Conservation (phyloP, 129 eudicot species). For the Smallanthus sonchifolius region DNA sequence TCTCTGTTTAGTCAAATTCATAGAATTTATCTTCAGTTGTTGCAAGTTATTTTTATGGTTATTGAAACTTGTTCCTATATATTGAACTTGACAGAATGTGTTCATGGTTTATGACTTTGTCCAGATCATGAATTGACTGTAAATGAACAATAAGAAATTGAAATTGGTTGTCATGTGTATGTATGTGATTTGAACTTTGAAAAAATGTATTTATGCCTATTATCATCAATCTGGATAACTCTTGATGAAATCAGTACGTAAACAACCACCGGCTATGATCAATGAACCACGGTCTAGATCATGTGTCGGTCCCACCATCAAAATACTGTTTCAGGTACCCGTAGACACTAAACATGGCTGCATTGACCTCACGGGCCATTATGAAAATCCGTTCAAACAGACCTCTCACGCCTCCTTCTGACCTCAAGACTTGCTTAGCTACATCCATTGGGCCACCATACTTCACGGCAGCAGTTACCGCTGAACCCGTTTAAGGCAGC, state of each 20-base stretch:
- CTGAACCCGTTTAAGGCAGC: too few relatives aligned
- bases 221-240: conserved; percentile 80
- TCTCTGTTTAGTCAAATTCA: conserved; percentile 9
- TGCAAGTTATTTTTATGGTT: background rate
- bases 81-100: background rate
- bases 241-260: conserved; percentile 84
- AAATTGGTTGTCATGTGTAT: background rate
- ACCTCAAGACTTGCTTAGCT: conserved; percentile 61
- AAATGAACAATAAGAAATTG: background rate
- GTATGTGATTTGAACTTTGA: background rate
- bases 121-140: background rate
- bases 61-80: background rate
- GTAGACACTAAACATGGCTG: conserved; percentile 83
- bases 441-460: conserved; percentile 84
- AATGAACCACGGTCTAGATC: conserved; percentile 68
- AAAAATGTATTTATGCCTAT: conserved; percentile 22
- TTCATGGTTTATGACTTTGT: conserved; percentile 5
- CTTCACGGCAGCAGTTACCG: conserved; percentile 45
- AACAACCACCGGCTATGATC: conserved; percentile 64
- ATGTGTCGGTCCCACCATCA: conserved; percentile 73
- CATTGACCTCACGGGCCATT: conserved; percentile 82
- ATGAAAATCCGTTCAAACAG: conserved; percentile 67
- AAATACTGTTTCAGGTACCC: conserved; percentile 61
- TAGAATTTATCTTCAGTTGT: background rate
- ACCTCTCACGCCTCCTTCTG: conserved; percentile 70